A percentile compares a stretch with the other conserved stretches of the same genome.
Evolutionary conservation across 805 yeast species (phyloP).

Genomic region (Blastobotrys muscicola): DNA sequence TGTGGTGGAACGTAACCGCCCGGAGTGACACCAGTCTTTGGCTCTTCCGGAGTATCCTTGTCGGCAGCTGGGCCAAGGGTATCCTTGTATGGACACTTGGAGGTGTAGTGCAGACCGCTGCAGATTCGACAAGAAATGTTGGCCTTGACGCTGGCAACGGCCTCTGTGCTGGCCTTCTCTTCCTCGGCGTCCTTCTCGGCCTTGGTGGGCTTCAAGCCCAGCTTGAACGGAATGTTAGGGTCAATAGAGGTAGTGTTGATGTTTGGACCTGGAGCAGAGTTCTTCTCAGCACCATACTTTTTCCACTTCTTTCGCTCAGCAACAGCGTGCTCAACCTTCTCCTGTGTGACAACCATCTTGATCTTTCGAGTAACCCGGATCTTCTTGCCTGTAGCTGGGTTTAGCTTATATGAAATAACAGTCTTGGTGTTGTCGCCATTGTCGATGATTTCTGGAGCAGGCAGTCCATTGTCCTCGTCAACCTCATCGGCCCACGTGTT

Average conservation of each 20-base stretch:
- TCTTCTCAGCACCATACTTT: constrained; percentile 76
- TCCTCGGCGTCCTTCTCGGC: constrained; percentile 52
- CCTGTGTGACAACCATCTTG: constrained; percentile 65
- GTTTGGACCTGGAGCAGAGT: constrained; percentile 76
- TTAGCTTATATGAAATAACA: constrained; percentile 57
- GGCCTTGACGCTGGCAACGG: constrained; percentile 32
- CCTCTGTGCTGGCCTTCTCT: constrained; percentile 38
- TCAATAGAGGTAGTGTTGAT: constrained; percentile 80
- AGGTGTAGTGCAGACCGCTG: constrained; percentile 88
- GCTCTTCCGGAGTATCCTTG: constrained; percentile 18
- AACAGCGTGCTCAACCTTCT: constrained; percentile 72
- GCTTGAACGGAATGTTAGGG: constrained; percentile 67
- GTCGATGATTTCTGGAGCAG: constrained; percentile 61
- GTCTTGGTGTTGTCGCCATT: constrained; percentile 89
- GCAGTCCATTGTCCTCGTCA: constrained; percentile 46
- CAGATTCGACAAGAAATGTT: constrained; percentile 73
- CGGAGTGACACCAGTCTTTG: constrained; percentile 29
- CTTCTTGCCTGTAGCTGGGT: constrained; percentile 71
- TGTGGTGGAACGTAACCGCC: constrained; percentile 53
- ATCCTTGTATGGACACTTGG: constrained; percentile 93
- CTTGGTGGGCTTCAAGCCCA: constrained; percentile 37
- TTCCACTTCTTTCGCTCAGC: constrained; percentile 86
- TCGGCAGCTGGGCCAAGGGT: constrained; percentile 46
- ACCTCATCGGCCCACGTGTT: constrained; percentile 59
- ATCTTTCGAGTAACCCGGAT: constrained; percentile 82